Evolutionary conservation across 768 basidiomycete species (phyloP), one percentile per base, ranked within the genome.

Genomic region (Amanita brunnescens): DNA sequence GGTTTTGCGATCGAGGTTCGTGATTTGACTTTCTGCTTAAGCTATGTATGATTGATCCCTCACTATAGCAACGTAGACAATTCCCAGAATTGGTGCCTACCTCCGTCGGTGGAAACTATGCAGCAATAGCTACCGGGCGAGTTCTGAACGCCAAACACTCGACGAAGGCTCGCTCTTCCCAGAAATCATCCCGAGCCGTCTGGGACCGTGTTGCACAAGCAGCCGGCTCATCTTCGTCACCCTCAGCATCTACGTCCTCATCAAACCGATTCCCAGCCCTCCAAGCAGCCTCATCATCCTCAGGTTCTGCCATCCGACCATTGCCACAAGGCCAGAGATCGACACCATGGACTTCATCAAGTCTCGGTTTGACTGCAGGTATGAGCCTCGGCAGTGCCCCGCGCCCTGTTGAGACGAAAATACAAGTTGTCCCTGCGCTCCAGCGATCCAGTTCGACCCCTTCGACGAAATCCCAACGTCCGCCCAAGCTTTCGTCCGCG

Each of bases 171-270:
- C 75, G 79, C 7, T 75, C 80, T 1, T 75, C 79, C 9, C 70
- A 74, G 24, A 72, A 74, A 54, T 72, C 80, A 2, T 81, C 85
- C 2, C 73, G 84, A 46, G 78, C 84, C 54, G 77, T 95, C 0
- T 91, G 79, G 83, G 90, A 92, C 56, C 82, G 92, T 13, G 91
- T 95, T 21, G 92, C 90, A 6, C 79, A 78, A 54, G 92, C 90
- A 0, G 93, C 91, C 7, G 20, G 44, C 1, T 58, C 67, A 16
- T 64, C 70, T 60, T 30, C 54, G 45, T n/a, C 49, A 55, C 43
- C 50, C 20, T 53, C 57, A 37, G 54, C 59, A 26, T 57, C 59
- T 13, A 51, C 57, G 55, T 61, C 58, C 26, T 46, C 66, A 48
- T 55, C 59, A 8, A 65, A 66, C 34, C 65, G 37, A 0, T 44